phyloP scores from a whole-genome alignment of 73 alveolate genomes.

The Paramecium biaurelia region DNA sequence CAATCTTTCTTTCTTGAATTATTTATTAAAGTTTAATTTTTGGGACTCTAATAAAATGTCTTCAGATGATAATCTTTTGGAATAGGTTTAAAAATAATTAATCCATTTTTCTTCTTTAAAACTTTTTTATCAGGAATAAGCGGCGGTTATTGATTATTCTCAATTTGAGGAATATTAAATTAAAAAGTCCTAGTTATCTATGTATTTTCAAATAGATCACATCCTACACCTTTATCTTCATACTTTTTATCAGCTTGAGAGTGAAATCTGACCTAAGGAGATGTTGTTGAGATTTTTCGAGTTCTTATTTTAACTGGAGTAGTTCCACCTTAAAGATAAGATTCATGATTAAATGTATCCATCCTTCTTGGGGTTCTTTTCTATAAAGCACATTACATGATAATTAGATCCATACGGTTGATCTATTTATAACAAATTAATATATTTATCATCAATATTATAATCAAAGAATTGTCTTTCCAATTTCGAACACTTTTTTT shows the following conservation, averaged over 20 bases:
- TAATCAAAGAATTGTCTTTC: neutral
- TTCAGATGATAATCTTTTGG: neutral
- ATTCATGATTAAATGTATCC: neutral
- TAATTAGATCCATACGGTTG: neutral
- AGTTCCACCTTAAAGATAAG: neutral
- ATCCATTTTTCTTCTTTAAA: neutral
- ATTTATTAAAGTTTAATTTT: neutral
- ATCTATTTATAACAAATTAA: neutral
- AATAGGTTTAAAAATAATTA: neutral
- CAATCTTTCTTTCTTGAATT: neutral
- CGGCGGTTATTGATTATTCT: neutral
- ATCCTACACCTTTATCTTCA: constrained; percentile 7
- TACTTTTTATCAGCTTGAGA: neutral
- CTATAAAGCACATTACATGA: neutral
- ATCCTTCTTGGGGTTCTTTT: neutral
- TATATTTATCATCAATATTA: neutral
- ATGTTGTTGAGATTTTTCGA: neutral
- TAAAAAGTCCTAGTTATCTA: neutral
- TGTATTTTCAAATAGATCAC: neutral
- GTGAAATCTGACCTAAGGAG: neutral
- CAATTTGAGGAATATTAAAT: neutral
- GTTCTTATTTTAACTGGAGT: neutral
- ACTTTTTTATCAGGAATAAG: neutral
- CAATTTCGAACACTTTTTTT: neutral
- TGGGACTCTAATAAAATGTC: neutral